Percentiles rank a stretch among this genome's conserved stretches.
phyloP scores from a whole-genome alignment of 176 grass and related monocot species.

The Carex myosuroides region DNA sequence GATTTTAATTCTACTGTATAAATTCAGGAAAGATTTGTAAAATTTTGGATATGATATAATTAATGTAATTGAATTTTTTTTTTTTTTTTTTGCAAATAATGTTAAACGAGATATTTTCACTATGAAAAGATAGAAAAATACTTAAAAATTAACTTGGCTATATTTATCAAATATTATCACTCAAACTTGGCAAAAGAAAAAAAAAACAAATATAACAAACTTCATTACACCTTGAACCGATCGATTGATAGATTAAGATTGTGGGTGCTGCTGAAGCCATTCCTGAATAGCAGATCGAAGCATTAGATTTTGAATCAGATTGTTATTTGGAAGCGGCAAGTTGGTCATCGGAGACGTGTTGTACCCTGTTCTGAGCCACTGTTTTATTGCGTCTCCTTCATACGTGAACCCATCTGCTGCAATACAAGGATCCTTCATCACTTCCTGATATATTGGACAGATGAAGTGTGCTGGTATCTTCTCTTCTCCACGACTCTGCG shows the following conservation, averaged over 20 bases:
- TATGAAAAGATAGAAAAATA: too few relatives aligned
- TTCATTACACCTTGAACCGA: neutral
- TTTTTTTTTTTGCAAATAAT: too few relatives aligned
- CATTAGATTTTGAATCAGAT: constrained; percentile 29
- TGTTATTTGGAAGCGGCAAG: constrained; percentile 28
- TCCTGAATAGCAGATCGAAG: constrained; percentile 49
- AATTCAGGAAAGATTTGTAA: too few relatives aligned
- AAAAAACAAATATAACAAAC: too few relatives aligned
- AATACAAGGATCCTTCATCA: constrained; percentile 48
- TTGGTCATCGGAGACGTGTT: constrained; percentile 44
- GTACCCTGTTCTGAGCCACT: constrained; percentile 37
- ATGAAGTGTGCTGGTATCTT: constrained; percentile 42
- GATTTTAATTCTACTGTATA: too few relatives aligned
- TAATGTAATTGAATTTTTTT: too few relatives aligned
- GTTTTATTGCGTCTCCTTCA: constrained; percentile 40
- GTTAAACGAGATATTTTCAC: too few relatives aligned
- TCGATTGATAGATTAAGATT: neutral
- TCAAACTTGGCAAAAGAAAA: too few relatives aligned
- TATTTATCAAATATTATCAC: too few relatives aligned
- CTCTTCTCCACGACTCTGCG: constrained; percentile 12
- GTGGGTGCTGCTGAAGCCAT: constrained; percentile 21
- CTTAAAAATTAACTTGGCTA: too few relatives aligned
- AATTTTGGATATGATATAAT: too few relatives aligned
- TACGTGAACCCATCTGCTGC: constrained; percentile 64
- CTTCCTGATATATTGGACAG: constrained; percentile 55